Base-by-base conservation (phyloP, 331 rosid genomes). In the Saraca asoca region DNA sequence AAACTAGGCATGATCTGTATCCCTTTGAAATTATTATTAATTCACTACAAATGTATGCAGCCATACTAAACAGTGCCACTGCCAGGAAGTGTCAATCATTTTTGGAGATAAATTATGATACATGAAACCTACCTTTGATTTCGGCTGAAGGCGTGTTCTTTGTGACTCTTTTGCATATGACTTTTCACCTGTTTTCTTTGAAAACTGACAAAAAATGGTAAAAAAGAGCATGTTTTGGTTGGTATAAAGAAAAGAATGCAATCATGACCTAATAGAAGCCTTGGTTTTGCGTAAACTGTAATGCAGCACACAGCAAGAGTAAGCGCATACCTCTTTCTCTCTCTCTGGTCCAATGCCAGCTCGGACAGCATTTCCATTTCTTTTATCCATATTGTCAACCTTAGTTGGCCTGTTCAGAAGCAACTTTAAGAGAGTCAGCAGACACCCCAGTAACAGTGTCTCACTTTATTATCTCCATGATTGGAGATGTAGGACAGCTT, bases 351-450 rank as follows among this genome's bases (percentile, higher is more conserved):
- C 67, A 31, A 53, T 81, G 56, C 31, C 31, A 64, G 72, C 66
- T 19, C 77, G 76, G 33, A 56, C 82, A 43, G 62, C 75, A 78
- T 76, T 83, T 48, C 71, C 71, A 51, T 68, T 75, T 85, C 79
- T 80, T 80, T 74, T 90, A 17, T 83, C 91, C 24, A 33, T 19
- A 58, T 57, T 68, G 43, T 75, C 80, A 57, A 74, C 77, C 79
- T 79, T 88, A 74, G 68, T 70, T 50, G 82, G 79, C 90, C 97
- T 93, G 78, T 39, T 56, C n/a, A 81, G 55, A 64, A 38, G 31
- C 33, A 61, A 42, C 38, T 34, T 45, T 48, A 44, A 62, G 57
- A 63, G 70, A 54, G 60, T 76, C 65, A 76, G 7, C 19, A 48
- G n/a, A 37, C 35, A 24, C 31, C 31, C 59, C 48, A 59, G 19